Conservation (phyloP, 768 basidiomycete genomes). For the Lentinula raphanica region DNA sequence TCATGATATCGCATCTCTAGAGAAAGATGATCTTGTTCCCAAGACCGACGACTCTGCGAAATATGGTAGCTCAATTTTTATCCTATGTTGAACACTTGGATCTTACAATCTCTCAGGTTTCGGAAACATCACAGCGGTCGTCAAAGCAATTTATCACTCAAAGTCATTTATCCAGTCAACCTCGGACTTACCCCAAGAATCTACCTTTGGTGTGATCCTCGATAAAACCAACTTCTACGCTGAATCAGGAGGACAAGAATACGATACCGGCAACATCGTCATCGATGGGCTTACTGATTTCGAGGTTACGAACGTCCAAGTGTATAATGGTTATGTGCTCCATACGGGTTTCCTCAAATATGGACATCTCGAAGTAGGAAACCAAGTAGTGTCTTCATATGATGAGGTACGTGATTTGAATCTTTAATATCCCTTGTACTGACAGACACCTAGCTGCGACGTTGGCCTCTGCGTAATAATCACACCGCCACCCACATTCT, state of each 20-base stretch:
- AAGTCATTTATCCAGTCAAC: slow-evolving; percentile 73
- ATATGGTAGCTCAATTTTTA: slow-evolving; percentile 53
- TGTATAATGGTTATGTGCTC: slow-evolving; percentile 91
- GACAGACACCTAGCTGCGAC: slow-evolving; percentile 56
- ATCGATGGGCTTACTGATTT: slow-evolving; percentile 91
- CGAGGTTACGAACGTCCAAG: slow-evolving; percentile 89
- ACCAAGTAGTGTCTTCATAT: slow-evolving; percentile 83
- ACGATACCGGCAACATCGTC: slow-evolving; percentile 92
- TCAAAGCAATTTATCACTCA: slow-evolving; percentile 83
- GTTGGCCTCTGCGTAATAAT: slow-evolving; percentile 95
- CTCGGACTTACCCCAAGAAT: slow-evolving; percentile 52
- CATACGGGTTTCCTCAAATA: slow-evolving; percentile 91
- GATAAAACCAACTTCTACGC: slow-evolving; percentile 96
- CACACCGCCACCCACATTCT: slow-evolving; percentile 99
- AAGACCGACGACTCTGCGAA: slow-evolving; percentile 94
- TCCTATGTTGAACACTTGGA: background rate
- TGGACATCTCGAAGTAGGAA: slow-evolving; percentile 72
- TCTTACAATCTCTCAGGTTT: slow-evolving; percentile 54
- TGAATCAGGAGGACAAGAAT: slow-evolving; percentile 95
- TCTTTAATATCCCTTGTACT: background rate
- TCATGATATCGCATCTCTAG: slow-evolving; percentile 85
- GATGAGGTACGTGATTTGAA: slow-evolving; percentile 61
- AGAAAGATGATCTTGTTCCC: slow-evolving; percentile 68
- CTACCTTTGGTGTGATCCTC: slow-evolving; percentile 79
- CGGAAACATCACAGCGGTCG: slow-evolving; percentile 68